Evolutionary conservation across 805 yeast genomes (phyloP), one percentile per base, ranked within the genome.

Genomic region (Priceomyces carsonii): DNA sequence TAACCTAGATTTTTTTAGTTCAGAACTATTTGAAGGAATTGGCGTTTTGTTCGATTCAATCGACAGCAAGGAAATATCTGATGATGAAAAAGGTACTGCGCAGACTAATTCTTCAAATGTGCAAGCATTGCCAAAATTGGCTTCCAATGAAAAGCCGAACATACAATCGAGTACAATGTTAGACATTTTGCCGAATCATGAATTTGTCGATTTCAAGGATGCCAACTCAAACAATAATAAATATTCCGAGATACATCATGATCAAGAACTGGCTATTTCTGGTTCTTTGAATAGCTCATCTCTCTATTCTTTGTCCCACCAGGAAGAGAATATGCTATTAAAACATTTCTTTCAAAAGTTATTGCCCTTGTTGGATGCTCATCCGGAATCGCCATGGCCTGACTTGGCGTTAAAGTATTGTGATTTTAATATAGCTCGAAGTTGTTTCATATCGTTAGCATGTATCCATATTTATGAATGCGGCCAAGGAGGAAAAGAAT

Each of bases 351-450:
- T 77, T 51, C 71, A 73, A 43, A 70, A 73, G 39, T 57, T 77
- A 23, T 52, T 77, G 5, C 80, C 78, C 1, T 47, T 77, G 26
- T 51, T 77, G 21, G 82, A 77, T 55, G 79, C 80, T 0, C 81
- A 77, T 47, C 82, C 82, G 0, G 71, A 73, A 26, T 63, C 79
- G 1, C 82, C 82, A 3, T 75, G 81, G 81, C 82, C 82, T 0
- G 77, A 75, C 39, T 51, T 77, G 38, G 79, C 80, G 27, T 57
- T 77, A 40, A 68, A 71, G 33, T 77, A 77, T 47, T 77, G 82
- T 44, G 79, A 77, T 45, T 68, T 73, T 43, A 78, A 76, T 43
- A 67, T 77, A 29, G 81, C 82, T 1, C 61, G 78, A 36, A 71
- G 79, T 41, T 77, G 82, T 41, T 77, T 77, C 44, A 66, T 77